These are phyloP conservation scores for Beauveria varroae DNA, from an alignment of 2,329 filamentous ascomycete genomes.

Conservation along the genomic window DNA sequence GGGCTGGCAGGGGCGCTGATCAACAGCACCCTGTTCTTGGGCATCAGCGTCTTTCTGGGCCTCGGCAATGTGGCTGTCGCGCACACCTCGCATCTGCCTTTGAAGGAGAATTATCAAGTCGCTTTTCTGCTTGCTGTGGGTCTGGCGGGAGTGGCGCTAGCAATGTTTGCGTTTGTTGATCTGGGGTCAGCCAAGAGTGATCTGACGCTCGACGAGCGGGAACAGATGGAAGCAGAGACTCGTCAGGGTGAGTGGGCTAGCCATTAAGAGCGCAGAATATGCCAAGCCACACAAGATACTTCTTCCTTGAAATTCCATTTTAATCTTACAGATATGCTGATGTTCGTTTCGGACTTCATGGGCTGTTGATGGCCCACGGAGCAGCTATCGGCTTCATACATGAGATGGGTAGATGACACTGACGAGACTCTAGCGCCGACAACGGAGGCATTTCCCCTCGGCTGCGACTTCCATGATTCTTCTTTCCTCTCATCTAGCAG, in stretches of 20 bases:
- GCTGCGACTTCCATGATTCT: too few species aligned
- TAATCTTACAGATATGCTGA: too few species aligned
- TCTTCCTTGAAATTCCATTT: too few species aligned
- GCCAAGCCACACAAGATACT: too few species aligned
- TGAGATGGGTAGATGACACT: too few species aligned
- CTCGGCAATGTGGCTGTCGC: conserved; percentile 38
- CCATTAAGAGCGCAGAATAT: too few species aligned
- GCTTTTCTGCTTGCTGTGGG: conserved; percentile 55
- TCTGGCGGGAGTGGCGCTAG: conserved; percentile 39
- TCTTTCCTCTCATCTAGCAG: too few species aligned
- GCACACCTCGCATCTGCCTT: conserved; percentile 41
- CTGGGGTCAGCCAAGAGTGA: conserved; percentile 19
- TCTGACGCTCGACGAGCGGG: conserved; percentile 16
- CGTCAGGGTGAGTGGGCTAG: not conserved
- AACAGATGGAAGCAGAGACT: conserved; percentile 10
- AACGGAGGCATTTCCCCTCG: too few species aligned
- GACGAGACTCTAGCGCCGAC: too few species aligned
- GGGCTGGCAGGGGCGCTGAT: conserved; percentile 58
- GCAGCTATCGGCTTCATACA: too few species aligned
- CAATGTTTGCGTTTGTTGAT: conserved; percentile 26
- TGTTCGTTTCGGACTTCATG: too few species aligned
- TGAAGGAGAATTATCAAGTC: conserved; percentile 46
- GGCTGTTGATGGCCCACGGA: too few species aligned
- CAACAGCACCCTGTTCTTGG: conserved; percentile 54
- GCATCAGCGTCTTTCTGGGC: conserved; percentile 51